A percentile compares a stretch with the other conserved stretches of the same genome.
phyloP scores from a whole-genome alignment of 805 yeast species.

The Cyberlindnera sargentensis region DNA sequence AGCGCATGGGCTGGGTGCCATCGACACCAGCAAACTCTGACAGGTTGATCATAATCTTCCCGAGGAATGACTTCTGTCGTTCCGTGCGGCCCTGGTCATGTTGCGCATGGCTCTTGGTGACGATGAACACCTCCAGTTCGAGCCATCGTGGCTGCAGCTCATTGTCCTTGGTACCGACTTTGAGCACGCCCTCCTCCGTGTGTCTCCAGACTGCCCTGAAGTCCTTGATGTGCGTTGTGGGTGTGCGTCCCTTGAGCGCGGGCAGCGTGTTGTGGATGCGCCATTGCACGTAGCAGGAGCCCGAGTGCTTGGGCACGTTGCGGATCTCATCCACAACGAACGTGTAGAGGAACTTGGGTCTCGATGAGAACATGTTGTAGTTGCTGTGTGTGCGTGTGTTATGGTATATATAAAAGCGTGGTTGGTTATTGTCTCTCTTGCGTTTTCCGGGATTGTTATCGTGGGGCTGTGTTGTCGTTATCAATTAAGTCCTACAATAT shows the following conservation, averaged over 20 bases:
- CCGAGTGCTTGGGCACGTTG: conserved; percentile 79
- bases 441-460: no score
- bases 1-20: conserved; percentile 45
- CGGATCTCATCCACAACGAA: conserved; percentile 60
- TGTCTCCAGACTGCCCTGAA: conserved; percentile 49
- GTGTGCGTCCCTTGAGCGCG: conserved; percentile 39
- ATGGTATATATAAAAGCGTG: no score
- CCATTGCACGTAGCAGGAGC: conserved; percentile 61
- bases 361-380: background rate
- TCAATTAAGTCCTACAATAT: no score
- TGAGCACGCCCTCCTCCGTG: conserved; percentile 28
- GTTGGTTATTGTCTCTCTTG: no score
- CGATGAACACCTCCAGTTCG: conserved; percentile 39
- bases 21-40: conserved; percentile 57
- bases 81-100: background rate
- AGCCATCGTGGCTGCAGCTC: conserved; percentile 30
- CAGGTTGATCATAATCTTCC: conserved; percentile 59
- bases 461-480: no score
- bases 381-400: no score
- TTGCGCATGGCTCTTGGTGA: conserved; percentile 14
- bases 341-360: conserved; percentile 8
- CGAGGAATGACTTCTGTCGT: conserved; percentile 42
- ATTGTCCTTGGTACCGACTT: conserved; percentile 33
- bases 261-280: conserved; percentile 44
- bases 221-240: conserved; percentile 35